phyloP scores from a whole-genome alignment of 805 yeast genomes.

The Cyberlindnera bimundalis region DNA sequence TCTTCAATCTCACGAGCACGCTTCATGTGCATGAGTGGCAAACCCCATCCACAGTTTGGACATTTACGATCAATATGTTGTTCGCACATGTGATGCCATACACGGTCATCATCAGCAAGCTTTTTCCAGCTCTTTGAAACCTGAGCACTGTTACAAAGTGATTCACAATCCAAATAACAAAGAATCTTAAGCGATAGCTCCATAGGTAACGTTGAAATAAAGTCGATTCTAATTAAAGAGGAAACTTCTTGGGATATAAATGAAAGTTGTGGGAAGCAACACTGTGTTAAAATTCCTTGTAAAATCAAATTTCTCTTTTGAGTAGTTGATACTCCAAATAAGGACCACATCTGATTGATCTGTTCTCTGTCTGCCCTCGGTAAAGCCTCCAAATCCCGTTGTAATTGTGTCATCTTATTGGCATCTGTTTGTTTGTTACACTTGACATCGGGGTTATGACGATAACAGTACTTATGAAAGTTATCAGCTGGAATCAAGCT shows the following conservation, averaged over 20 bases:
- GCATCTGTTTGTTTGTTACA: conserved; percentile 69
- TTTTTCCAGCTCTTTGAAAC: conserved; percentile 84
- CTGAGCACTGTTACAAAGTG: conserved; percentile 92
- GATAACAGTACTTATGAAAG: conserved; percentile 74
- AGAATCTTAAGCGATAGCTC: conserved; percentile 83
- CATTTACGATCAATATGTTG: conserved; percentile 97
- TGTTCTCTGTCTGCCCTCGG: conserved; percentile 73
- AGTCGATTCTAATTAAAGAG: conserved; percentile 81
- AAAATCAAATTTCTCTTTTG: conserved; percentile 71
- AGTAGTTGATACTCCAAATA: conserved; percentile 70
- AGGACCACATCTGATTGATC: conserved; percentile 78
- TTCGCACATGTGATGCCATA: conserved; percentile 98
- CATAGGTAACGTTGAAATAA: conserved; percentile 77
- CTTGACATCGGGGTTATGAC: conserved; percentile 88
- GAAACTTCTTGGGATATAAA: conserved; percentile 76
- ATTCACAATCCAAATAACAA: conserved; percentile 86
- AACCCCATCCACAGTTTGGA: conserved; percentile 98
- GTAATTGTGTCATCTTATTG: conserved; percentile 59
- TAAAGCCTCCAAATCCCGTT: conserved; percentile 50
- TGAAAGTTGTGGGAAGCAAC: conserved; percentile 95
- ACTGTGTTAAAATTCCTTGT: conserved; percentile 80
- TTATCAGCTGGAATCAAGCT: conserved; percentile 37
- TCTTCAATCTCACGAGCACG: conserved; percentile 50
- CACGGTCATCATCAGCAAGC: conserved; percentile 93
- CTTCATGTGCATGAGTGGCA: conserved; percentile 90